phyloP scores from a whole-genome alignment of 495 filamentous ascomycete genomes.

The Pseudoneurospora amorphoporcata region DNA sequence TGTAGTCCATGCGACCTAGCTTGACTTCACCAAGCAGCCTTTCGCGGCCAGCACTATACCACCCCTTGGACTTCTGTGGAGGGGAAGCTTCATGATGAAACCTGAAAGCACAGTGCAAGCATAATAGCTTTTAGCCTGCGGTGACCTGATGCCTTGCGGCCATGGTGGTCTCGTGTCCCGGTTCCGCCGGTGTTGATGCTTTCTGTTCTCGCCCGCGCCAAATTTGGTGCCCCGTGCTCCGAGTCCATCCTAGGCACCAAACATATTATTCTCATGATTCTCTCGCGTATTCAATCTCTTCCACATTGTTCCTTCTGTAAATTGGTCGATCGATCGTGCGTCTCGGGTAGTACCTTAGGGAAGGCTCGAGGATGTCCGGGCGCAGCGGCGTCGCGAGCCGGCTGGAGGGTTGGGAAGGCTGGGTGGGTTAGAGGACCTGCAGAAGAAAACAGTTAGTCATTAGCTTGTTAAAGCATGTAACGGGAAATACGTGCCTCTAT shows the following conservation, averaged over 20 bases:
- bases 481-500: background rate
- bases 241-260: background rate
- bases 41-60: background rate
- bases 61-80: background rate
- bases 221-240: background rate
- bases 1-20: background rate
- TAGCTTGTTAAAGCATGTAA: background rate
- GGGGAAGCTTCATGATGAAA: background rate
- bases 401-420: background rate
- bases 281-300: background rate
- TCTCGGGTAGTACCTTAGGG: background rate
- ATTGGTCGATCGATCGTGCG: background rate
- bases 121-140: background rate
- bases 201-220: background rate
- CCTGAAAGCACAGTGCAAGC: background rate
- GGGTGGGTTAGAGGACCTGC: background rate
- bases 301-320: background rate
- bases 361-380: background rate
- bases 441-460: background rate
- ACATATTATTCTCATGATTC: no score
- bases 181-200: background rate
- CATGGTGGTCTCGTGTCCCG: background rate
- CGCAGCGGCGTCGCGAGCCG: background rate
- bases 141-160: background rate
- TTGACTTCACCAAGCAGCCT: background rate